Base-by-base conservation (phyloP, 2,329 filamentous ascomycete genomes). In the Calycina herbarum region DNA sequence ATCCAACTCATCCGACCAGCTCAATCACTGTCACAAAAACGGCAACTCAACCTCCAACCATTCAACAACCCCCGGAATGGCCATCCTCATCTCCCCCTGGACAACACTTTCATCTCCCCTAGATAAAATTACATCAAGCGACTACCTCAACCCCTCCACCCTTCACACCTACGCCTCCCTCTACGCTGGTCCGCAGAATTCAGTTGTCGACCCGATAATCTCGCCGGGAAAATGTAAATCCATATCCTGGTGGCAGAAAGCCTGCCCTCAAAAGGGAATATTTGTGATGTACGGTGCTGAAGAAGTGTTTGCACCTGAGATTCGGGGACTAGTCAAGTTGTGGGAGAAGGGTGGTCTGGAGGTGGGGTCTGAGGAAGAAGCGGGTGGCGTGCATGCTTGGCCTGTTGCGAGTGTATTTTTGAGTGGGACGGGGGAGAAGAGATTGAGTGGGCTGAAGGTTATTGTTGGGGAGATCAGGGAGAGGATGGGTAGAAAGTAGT, bases 21-120 rank as follows among this genome's bases (percentile, higher is more conserved):
- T 63, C 59, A 60, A 56, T n/a, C 33, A 63, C 42, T 7, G 35
- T 35, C 51, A 38, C 20, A n/a, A 63, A 40, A 15, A 33, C 3
- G 15, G 27, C 45, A 54, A 57, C 33, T 48, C 15, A 59, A 42
- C 10, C 64, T 31, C 58, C 67, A 42, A 61, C 1, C 10, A 11
- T 38, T 38, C 35, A 38, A 73, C 56, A 65, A 31, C 62, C 38
- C 87, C 87, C 0, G 85, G 81, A 1, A 79, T 93, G 73, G 91
- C 89, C 1, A 82, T 89, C 27, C 81, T 95, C 67, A 91, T 96
- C 66, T 94, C 90, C 10, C 92, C 92, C 0, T 96, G 93, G 93
- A 83, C 89, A 13, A 90, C 88, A 1, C 84, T 96, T 51, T 81
- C 92, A 48, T 92, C 90, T 0, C 78, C 81, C 6, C 83, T 85